Evolutionary conservation across 331 rosid genomes (phyloP).

Genomic region (Pyracantha coccinea): DNA sequence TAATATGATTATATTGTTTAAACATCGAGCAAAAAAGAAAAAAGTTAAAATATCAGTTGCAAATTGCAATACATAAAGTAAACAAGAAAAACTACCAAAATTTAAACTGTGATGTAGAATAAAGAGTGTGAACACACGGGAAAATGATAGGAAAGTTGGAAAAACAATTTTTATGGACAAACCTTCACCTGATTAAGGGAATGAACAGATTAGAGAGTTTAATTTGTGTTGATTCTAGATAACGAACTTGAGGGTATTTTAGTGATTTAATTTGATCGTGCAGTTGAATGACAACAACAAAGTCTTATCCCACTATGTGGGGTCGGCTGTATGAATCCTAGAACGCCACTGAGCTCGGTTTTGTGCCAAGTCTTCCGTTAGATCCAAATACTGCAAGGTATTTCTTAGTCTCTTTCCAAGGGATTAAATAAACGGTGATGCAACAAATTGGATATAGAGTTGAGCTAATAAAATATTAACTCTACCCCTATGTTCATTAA

Average conservation of each 20-base stretch:
- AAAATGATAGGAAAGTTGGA: background rate
- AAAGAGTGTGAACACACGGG: background rate
- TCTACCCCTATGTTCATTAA: background rate
- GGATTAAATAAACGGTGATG: background rate
- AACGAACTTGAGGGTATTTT: background rate
- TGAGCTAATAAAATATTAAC: background rate
- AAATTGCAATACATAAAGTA: background rate
- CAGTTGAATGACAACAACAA: background rate
- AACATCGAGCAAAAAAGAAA: conserved; percentile 3
- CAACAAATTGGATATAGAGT: background rate
- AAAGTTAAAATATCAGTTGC: background rate
- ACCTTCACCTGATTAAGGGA: background rate
- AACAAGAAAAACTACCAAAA: background rate
- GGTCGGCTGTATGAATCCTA: too few relatives aligned
- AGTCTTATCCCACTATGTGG: too few relatives aligned
- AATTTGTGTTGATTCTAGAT: background rate
- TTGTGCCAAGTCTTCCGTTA: too few relatives aligned
- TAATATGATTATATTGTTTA: background rate
- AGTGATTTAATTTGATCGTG: background rate
- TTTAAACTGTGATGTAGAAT: background rate
- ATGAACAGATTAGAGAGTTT: background rate
- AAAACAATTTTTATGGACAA: background rate
- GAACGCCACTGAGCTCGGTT: too few relatives aligned
- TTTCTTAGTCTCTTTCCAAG: background rate
- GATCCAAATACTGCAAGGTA: too few relatives aligned